Evolutionary conservation across 108 stramenopile species (phyloP), one percentile per base, ranked within the genome.

Genomic region (Fistulifera pelliculosa): DNA sequence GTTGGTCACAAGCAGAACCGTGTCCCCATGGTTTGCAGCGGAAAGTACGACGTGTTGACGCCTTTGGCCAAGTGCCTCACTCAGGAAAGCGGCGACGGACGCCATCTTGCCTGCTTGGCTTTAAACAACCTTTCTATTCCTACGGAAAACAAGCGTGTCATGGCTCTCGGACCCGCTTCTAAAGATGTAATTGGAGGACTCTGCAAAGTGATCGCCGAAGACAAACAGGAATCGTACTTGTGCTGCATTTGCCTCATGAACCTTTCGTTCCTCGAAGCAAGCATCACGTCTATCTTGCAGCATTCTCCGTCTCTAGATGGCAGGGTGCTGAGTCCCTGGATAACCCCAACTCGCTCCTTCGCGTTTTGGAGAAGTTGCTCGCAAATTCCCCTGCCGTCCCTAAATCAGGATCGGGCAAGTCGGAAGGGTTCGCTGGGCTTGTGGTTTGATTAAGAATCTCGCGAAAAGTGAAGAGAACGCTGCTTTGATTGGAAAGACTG

Each of bases 211-310:
- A 93, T 93, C 55, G 83, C 85, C 51, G 85, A 87, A 58, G 88
- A 94, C 63, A 87, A 87, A 70, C 87, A 85, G 60, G 92, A 94
- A 64, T 86, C 88, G 11, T 94, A 94, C 76, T 67, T 94, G 38
- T 89, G 87, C 76, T 94, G 88, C 84, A 94, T 94, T 69, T 90
- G 87, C 51, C 73, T 94, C 61, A 90, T 94, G 88, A 94, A 94
- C 65, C 81, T 94, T 39, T 88, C 88, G 21, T 94, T 94, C 82
- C 74, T 94, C 28, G 92, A 87, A 66, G 86, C 85, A 17, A 81
- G 81, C 65, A 89, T 94, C 50, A 87, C 81, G 15, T 75, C 82
- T 54, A 87, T 94, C 58, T 71, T 89, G 45, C 85, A 87, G 56
- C 83, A 87, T 58, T 85, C 83, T 28, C 90, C 85, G 12, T 68